Conservation (phyloP, 176 grass and related monocot species). For the Areca catechu region DNA sequence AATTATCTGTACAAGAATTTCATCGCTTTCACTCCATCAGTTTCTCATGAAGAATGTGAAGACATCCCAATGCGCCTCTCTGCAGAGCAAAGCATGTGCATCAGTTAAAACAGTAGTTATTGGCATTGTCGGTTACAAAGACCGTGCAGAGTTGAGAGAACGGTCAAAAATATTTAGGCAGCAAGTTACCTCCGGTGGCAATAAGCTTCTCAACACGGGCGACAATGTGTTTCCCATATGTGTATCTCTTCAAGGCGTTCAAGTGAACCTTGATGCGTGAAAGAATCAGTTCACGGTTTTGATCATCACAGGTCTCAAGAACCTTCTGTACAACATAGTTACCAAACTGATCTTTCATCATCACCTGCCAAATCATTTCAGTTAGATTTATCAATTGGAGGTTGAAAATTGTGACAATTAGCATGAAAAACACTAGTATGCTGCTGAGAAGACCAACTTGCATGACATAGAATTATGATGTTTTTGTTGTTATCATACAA, state of each 20-base stretch:
- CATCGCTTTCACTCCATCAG: conserved; percentile 30
- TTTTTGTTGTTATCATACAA: too few relatives aligned
- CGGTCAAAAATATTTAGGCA: too few relatives aligned
- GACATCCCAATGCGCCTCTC: conserved; percentile 48
- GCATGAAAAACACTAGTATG: too few relatives aligned
- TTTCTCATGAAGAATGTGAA: conserved; percentile 38
- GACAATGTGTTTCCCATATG: conserved; percentile 95
- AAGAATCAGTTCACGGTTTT: conserved; percentile 81
- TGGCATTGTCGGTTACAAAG: background rate
- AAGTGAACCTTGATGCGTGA: conserved; percentile 97
- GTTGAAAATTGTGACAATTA: too few relatives aligned
- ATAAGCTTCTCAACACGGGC: conserved; percentile 95
- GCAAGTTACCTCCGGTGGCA: conserved; percentile 58
- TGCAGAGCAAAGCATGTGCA: conserved; percentile 7
- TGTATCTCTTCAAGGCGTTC: conserved; percentile 88
- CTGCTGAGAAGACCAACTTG: too few relatives aligned
- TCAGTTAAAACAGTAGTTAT: background rate
- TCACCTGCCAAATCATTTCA: conserved; percentile 36
- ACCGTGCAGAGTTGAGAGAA: background rate
- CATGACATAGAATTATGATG: too few relatives aligned
- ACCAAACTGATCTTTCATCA: conserved; percentile 99
- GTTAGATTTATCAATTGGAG: background rate
- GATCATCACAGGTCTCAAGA: conserved; percentile 85
- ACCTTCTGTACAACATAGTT: conserved; percentile 99
- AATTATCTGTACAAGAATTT: conserved; percentile 76